Base-by-base conservation (phyloP, 2,329 filamentous ascomycete species). In the Ceratocystiopsis brevicomis region DNA sequence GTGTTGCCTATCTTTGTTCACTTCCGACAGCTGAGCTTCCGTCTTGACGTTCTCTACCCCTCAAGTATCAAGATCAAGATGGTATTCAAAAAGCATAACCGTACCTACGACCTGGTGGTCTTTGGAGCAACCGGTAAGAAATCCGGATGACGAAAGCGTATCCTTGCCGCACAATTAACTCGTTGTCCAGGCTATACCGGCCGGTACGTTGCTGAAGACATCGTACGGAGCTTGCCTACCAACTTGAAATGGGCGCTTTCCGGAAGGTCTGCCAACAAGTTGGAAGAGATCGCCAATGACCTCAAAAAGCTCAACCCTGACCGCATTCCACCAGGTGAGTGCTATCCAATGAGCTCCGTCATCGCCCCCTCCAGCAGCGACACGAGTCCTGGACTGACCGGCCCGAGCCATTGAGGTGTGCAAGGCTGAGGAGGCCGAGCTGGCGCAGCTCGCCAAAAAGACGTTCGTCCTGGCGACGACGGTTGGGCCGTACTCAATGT, bases 221-320 rank as follows among this genome's bases (percentile, higher is more conserved):
- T 94, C 53, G 68, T 76, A 42, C 68, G 68, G 14, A 63, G 73
- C 50, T 65, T 85, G 1, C 81, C 86, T 0, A 83, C 80, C 16
- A 73, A 84, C 56, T 59, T 93, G 48, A 85, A 76, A 64, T 95
- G 87, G 87, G 87, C 84, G 14, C 66, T 95, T 44, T 83, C 85
- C 39, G 87, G 87, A 30, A 80, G 87, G 21, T 87, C 82, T n/a
- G 64, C 69, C 40, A 63, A 67, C 40, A 94, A 94, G 59, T 69
- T 96, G 5, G 70, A 80, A 50, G 61, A 63, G 37, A 60, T 95
- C 12, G 73, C 76, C 9, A 64, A 75, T 42, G 74, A 82, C 44
- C 69, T 87, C 56, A 75, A 76, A 52, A 56, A 62, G 45, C 53
- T 81, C 46, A 81, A 81, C 55, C 66, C 76, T 2, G 77, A 92